Evolutionary conservation across 371 early-diverging fungal genomes (phyloP), one percentile per base, ranked within the genome.

Genomic region (Apophysomyces ossiformis): DNA sequence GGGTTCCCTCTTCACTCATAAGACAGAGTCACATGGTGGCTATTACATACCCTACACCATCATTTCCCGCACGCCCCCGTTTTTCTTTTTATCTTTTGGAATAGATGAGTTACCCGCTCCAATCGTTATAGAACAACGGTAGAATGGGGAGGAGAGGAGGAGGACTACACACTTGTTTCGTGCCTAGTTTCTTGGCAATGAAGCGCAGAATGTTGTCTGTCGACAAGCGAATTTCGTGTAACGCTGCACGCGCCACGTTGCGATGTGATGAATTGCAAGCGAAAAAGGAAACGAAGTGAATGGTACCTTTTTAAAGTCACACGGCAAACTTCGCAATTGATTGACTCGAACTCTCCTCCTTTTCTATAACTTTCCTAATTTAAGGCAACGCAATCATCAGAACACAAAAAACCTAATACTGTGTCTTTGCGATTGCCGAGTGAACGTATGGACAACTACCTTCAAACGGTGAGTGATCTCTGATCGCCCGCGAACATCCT

Each of bases 171-270:
- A 2, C 32, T 26, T 26, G 32, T 1, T 0, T 26, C 3, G 1
- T 26, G 32, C 32, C 3, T 26, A 47, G 11, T 11, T n/a, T 18
- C 47, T 47, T 18, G 18, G 47, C 47, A 47, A 18, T 47, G 7
- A 11, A 50, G 54, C n/a, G 21, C 21, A 21, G 41, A 13, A 5
- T 41, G 54, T 50, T 8, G 21, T 21, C 21, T 21, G 21, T 21
- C 1, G 21, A 50, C 18, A 16, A 18, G 1, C 9, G 18, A 21
- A 50, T 9, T 50, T 50, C 8, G 54, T 50, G 54, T 50, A 50
- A 50, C 54, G 35, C 54, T 50, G 54, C 54, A 50, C 54, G 54
- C 54, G 54, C 54, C 54, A 50, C 54, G 54, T 50, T 50, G 16
- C 54, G 26, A 21, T 50, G 54, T 50, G 18, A 21, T 16, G n/a